Evolutionary conservation across 345 rosid species (phyloP).

Genomic region (Kernera saxatilis): DNA sequence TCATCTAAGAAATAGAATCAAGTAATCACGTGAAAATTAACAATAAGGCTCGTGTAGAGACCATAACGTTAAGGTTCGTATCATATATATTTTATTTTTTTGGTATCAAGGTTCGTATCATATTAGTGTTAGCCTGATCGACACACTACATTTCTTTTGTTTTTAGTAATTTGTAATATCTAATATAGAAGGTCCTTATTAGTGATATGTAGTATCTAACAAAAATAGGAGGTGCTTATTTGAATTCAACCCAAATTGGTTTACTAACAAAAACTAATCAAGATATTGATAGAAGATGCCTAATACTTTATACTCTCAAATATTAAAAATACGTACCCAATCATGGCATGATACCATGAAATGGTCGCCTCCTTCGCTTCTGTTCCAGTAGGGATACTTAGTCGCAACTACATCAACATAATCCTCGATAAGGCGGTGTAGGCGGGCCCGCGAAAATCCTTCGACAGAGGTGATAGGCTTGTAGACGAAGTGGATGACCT

Average conservation of each 20-base stretch:
- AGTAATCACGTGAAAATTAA: not conserved
- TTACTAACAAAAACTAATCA: not conserved
- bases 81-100: too few species aligned
- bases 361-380: slow-evolving; percentile 58
- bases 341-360: slow-evolving; percentile 70
- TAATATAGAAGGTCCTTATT: too few species aligned
- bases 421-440: slow-evolving; percentile 51
- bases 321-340: slow-evolving; percentile 40
- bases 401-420: slow-evolving; percentile 36
- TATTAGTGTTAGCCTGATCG: too few species aligned
- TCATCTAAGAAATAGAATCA: not conserved
- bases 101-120: too few species aligned
- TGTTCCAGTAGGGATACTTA: slow-evolving; percentile 53
- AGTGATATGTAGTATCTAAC: too few species aligned
- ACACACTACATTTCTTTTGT: not conserved
- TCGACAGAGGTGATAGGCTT: slow-evolving; percentile 35
- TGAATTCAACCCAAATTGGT: not conserved
- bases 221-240: not conserved
- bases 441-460: slow-evolving; percentile 42
- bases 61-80: not conserved
- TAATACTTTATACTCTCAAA: not conserved
- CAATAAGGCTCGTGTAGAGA: not conserved
- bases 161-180: not conserved
- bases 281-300: not conserved
- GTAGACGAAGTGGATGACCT: slow-evolving; percentile 45